These are phyloP conservation scores for Fraxinus baroniana DNA, from an alignment of 305 asterid species.

Conservation along the genomic window DNA sequence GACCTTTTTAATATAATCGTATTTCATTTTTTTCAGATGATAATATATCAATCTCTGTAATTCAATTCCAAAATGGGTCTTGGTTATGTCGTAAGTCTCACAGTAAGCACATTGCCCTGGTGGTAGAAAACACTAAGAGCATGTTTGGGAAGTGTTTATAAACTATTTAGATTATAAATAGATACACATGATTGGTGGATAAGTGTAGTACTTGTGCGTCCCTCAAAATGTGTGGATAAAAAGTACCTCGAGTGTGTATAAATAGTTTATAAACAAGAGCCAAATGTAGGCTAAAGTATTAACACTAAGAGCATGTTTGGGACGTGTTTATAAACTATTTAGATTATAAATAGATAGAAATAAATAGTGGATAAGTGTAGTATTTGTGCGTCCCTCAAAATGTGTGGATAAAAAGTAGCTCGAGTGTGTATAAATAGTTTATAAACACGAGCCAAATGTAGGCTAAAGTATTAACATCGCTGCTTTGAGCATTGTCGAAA, in stretches of 20 bases:
- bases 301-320: too few relatives aligned
- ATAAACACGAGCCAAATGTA: neutral
- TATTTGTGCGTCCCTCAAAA: neutral
- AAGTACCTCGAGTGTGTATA: too few relatives aligned
- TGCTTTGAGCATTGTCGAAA: slow-evolving; percentile 4
- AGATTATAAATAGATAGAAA: too few relatives aligned
- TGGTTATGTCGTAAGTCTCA: slow-evolving; percentile 1
- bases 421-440: neutral
- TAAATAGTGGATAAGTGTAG: neutral
- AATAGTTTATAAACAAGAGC: too few relatives aligned
- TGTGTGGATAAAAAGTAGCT: neutral
- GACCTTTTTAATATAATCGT: neutral
- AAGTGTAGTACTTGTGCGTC: too few relatives aligned
- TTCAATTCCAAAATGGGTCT: slow-evolving; percentile 1
- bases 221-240: too few relatives aligned
- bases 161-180: too few relatives aligned
- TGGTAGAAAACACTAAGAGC: neutral
- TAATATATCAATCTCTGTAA: neutral
- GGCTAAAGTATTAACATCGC: slow-evolving; percentile 5
- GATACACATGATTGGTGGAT: neutral
- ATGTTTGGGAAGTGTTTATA: neutral
- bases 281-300: too few relatives aligned
- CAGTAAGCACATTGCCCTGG: neutral
- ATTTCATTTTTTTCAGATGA: slow-evolving; percentile 3
- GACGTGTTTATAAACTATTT: too few relatives aligned